Conservation (phyloP, 805 yeast genomes). For the Blastobotrys peoriensis region DNA sequence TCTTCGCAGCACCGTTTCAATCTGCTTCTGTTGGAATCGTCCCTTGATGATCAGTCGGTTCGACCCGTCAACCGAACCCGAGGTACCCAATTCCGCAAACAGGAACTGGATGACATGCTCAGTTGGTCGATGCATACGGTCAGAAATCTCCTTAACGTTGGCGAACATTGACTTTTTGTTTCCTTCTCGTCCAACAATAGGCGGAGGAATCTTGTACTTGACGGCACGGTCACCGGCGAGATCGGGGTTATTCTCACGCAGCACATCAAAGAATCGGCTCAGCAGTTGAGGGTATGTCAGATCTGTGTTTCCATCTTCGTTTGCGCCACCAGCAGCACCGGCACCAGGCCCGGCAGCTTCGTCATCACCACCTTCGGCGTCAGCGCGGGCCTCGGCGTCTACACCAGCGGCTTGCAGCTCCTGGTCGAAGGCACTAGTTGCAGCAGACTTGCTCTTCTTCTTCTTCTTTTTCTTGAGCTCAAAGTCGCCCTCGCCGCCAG, state of each 20-base stretch:
- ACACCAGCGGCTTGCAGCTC: constrained; percentile 88
- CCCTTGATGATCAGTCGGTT: constrained; percentile 96
- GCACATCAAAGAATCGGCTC: constrained; percentile 76
- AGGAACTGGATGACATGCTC: constrained; percentile 95
- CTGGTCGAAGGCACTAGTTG: constrained; percentile 77
- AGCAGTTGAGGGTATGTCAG: constrained; percentile 72
- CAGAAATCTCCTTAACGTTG: constrained; percentile 90
- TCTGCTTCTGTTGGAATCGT: constrained; percentile 95
- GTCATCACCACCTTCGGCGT: constrained; percentile 14
- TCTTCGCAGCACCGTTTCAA: constrained; percentile 93
- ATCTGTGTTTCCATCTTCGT: constrained; percentile 40
- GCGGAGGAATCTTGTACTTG: constrained; percentile 96
- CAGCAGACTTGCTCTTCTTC: constrained; percentile 34
- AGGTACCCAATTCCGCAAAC: constrained; percentile 98
- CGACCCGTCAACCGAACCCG: constrained; percentile 98
- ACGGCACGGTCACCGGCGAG: constrained; percentile 93
- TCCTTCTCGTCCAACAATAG: constrained; percentile 95
- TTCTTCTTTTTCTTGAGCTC: constrained; percentile 56
- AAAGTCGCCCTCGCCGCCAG: constrained; percentile 45
- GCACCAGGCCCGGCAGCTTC: constrained; percentile 29
- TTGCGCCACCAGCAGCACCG: constrained; percentile 30
- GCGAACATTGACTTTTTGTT: constrained; percentile 93
- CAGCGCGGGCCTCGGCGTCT: constrained; percentile 27
- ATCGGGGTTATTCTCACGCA: constrained; percentile 94
- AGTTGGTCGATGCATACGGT: constrained; percentile 90